Conservation (phyloP, 768 basidiomycete species). For the Podaxis sp. region DNA sequence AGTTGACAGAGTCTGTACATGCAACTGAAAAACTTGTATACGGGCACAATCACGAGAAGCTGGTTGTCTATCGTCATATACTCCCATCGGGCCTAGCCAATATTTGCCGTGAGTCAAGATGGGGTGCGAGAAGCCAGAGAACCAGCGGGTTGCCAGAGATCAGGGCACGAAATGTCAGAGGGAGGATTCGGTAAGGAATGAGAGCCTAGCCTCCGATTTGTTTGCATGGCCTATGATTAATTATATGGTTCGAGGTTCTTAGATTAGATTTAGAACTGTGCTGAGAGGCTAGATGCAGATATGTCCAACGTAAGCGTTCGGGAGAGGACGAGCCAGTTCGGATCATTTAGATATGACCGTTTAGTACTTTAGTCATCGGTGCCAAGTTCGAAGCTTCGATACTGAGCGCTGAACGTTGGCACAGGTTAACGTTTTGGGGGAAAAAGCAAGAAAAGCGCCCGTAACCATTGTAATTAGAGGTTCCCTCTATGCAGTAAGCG, state of each 20-base stretch:
- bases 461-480: no score
- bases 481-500: no score
- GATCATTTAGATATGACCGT: background rate
- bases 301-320: background rate
- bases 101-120: background rate
- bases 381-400: background rate
- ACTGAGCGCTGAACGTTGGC: background rate
- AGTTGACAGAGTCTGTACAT: background rate
- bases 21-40: background rate
- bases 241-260: background rate
- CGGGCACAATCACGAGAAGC: background rate
- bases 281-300: background rate
- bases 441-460: no score
- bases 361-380: background rate
- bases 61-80: background rate
- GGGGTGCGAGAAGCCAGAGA: background rate
- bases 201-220: background rate
- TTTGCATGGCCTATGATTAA: background rate
- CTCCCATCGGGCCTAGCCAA: background rate
- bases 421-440: no score
- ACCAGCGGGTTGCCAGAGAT: background rate
- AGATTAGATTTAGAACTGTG: background rate
- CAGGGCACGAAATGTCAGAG: no score
- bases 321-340: conserved; percentile 6
- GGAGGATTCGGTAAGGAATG: background rate